phyloP scores from a whole-genome alignment of 176 grass and related monocot genomes.

The Triticum monococcum region DNA sequence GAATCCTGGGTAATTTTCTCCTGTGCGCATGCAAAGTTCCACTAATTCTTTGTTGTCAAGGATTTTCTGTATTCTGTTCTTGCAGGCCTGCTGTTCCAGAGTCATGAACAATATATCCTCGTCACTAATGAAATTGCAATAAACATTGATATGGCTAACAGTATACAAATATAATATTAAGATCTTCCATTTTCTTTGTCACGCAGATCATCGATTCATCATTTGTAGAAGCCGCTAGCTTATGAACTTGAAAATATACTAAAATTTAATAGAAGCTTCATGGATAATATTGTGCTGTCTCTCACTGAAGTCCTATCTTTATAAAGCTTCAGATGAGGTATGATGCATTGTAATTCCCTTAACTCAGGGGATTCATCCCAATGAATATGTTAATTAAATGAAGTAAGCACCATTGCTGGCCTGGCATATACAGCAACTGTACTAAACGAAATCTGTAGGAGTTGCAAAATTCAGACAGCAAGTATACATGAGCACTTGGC shows the following conservation, averaged over 20 bases:
- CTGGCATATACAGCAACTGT: too few relatives aligned
- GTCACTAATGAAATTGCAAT: neutral
- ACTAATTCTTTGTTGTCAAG: neutral
- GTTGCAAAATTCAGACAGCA: neutral
- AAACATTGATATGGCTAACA: neutral
- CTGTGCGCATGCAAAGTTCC: constrained; percentile 14
- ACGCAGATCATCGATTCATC: too few relatives aligned
- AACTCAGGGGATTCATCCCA: neutral
- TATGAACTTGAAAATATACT: too few relatives aligned
- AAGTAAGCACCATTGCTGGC: neutral
- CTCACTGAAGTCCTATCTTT: too few relatives aligned
- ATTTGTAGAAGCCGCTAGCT: too few relatives aligned
- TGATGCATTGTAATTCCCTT: neutral
- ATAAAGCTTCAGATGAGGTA: neutral
- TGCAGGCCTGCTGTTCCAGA: constrained; percentile 14
- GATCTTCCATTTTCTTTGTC: too few relatives aligned
- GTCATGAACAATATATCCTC: constrained; percentile 6
- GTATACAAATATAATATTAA: too few relatives aligned
- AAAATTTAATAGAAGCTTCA: too few relatives aligned
- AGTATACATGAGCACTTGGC: too few relatives aligned
- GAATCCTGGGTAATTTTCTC: constrained; percentile 24
- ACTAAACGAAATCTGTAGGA: neutral
- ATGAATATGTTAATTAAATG: neutral
- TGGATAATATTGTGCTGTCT: too few relatives aligned
- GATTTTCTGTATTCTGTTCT: constrained; percentile 21